Conservation (phyloP, 2,329 filamentous ascomycete genomes). For the Rutstroemia sp. region DNA sequence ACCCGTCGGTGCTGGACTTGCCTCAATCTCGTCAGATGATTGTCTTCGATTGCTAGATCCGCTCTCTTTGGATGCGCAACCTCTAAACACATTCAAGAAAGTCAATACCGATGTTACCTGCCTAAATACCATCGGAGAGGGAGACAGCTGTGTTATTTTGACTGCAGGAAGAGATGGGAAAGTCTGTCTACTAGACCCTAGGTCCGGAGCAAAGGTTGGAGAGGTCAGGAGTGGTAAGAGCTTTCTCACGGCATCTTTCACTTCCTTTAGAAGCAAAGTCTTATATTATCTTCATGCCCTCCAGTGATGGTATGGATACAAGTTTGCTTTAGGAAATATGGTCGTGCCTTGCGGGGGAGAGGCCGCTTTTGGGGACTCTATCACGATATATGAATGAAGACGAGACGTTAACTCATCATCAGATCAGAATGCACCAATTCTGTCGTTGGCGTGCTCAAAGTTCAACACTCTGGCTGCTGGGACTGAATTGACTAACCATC, state of each 20-base stretch:
- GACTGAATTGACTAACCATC: constrained; percentile 61
- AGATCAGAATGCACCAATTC: constrained; percentile 45
- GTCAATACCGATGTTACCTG: constrained; percentile 58
- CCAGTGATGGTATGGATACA: not conserved
- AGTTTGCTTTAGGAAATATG: not conserved
- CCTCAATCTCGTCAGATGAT: constrained; percentile 61
- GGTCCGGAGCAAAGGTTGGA: constrained; percentile 40
- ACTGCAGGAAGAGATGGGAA: constrained; percentile 67
- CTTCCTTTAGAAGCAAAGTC: not conserved
- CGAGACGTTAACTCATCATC: not conserved
- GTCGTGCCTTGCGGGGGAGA: too few relatives aligned
- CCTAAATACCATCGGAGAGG: constrained; percentile 48
- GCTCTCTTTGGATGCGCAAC: constrained; percentile 43
- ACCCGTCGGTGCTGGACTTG: constrained; percentile 22
- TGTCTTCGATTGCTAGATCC: constrained; percentile 60
- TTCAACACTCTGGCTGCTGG: constrained; percentile 61
- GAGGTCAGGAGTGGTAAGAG: constrained; percentile 30
- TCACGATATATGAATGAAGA: not conserved
- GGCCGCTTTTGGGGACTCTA: not conserved
- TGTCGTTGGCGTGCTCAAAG: constrained; percentile 55
- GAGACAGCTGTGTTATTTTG: constrained; percentile 41
- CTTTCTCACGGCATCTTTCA: not conserved
- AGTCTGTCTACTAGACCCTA: constrained; percentile 59
- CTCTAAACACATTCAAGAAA: constrained; percentile 40
- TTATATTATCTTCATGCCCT: not conserved